Conservation (phyloP, 768 basidiomycete species). For the Leccinum imitatum region DNA sequence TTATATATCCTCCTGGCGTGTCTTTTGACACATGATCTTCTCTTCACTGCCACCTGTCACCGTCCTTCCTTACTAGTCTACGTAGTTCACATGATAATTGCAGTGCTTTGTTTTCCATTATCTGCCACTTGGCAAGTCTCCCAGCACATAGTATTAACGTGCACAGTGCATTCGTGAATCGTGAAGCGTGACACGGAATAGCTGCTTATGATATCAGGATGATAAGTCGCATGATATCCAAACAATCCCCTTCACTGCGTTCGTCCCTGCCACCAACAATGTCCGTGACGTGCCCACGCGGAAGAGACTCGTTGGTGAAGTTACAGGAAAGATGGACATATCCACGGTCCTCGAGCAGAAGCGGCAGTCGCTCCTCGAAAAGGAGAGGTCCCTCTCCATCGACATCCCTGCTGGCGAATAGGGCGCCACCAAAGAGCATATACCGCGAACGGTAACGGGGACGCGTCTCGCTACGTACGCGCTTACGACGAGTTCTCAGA, state of each 20-base stretch:
- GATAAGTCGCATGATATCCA: too few relatives aligned
- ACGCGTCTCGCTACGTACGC: constrained; percentile 28
- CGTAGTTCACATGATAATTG: too few relatives aligned
- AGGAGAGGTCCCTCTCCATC: constrained; percentile 60
- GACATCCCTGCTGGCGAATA: constrained; percentile 52
- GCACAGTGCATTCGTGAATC: too few relatives aligned
- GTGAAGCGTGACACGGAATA: too few relatives aligned
- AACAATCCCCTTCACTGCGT: constrained; percentile 20
- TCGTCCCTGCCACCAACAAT: constrained; percentile 16
- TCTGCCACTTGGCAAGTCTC: too few relatives aligned
- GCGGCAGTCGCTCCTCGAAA: constrained; percentile 52
- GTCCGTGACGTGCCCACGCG: constrained; percentile 38
- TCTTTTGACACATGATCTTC: too few relatives aligned
- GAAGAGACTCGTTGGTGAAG: constrained; percentile 58
- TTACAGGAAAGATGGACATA: constrained; percentile 36
- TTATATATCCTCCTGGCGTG: too few relatives aligned
- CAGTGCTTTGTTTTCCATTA: too few relatives aligned
- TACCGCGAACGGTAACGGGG: constrained; percentile 7
- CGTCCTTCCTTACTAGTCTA: too few relatives aligned
- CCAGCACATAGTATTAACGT: too few relatives aligned
- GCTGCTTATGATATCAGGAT: too few relatives aligned
- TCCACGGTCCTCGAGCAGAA: constrained; percentile 53
- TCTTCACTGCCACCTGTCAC: too few relatives aligned
- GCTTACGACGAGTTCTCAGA: constrained; percentile 32
- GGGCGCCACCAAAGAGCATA: constrained; percentile 15